These are phyloP conservation scores for Zygosaccharomyces pseudorouxii DNA, from an alignment of 805 yeast species.

Conservation along the genomic window DNA sequence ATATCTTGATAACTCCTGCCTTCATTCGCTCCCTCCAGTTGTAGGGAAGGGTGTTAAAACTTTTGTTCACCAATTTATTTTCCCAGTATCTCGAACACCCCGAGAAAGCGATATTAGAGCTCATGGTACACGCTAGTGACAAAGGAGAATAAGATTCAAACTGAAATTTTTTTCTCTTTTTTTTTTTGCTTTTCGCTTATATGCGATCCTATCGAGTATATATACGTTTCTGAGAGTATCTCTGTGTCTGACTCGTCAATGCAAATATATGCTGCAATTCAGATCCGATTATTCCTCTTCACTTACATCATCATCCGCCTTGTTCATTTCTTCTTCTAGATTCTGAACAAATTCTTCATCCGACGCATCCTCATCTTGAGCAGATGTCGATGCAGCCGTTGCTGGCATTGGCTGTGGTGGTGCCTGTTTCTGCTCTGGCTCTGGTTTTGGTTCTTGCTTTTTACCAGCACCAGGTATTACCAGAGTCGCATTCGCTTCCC, in stretches of 20 bases:
- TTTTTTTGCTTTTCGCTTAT: not conserved
- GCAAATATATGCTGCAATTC: not conserved
- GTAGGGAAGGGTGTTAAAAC: not conserved
- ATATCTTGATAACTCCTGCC: not conserved
- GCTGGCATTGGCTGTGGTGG: not conserved
- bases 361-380: constrained; percentile 24
- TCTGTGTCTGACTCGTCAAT: not conserved
- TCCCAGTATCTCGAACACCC: not conserved
- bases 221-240: not conserved
- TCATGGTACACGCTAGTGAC: not conserved
- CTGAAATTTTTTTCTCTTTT: not conserved
- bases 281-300: constrained; percentile 26
- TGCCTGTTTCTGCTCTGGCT: constrained; percentile 1
- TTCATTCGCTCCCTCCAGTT: not conserved
- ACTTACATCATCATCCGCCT: constrained; percentile 29
- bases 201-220: not conserved
- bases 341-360: constrained; percentile 36
- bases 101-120: not conserved
- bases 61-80: not conserved
- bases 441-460: constrained; percentile 13
- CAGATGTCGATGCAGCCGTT: constrained; percentile 9
- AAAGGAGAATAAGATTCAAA: not conserved
- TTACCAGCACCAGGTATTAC: constrained; percentile 31
- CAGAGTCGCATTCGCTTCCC: constrained; percentile 32
- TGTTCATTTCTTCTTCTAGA: constrained; percentile 34